These are phyloP conservation scores for Dictyostelium firmibasis DNA, from an alignment of 78 protist genomes.

Conservation along the genomic window DNA sequence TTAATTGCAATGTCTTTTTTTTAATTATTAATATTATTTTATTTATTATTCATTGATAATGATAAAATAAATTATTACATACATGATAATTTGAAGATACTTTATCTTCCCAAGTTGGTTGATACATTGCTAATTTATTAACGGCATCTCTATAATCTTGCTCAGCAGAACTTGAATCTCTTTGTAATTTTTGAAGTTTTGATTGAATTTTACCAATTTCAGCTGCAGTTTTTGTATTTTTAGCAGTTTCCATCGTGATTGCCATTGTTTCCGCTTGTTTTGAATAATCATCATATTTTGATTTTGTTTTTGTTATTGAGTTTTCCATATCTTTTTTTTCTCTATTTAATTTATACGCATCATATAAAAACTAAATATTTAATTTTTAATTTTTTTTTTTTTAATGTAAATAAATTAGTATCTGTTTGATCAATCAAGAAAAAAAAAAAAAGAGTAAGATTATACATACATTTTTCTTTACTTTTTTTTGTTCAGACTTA, in stretches of 20 bases:
- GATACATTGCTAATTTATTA: conserved; percentile 11
- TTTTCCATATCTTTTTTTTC: conserved; percentile 55
- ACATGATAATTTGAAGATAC: conserved; percentile 1
- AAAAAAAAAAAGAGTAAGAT: background rate
- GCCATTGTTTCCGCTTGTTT: conserved; percentile 43
- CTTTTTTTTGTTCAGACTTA: conserved; percentile 54
- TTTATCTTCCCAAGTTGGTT: conserved; percentile 66
- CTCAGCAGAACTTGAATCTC: background rate
- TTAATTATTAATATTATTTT: background rate
- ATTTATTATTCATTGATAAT: background rate
- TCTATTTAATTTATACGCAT: conserved; percentile 34
- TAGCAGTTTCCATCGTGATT: conserved; percentile 22
- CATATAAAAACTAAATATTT: conserved; percentile 34
- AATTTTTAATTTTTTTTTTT: background rate
- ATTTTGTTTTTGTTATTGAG: background rate
- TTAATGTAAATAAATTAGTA: background rate
- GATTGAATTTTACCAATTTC: conserved; percentile 39
- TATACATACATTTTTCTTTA: background rate
- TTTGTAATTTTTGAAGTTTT: conserved; percentile 12
- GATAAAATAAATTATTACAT: background rate
- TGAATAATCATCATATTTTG: conserved; percentile 64
- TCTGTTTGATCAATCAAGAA: too few relatives aligned
- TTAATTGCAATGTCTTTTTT: conserved; percentile 13
- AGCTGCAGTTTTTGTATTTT: background rate
- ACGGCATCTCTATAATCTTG: conserved; percentile 43